phyloP scores from a whole-genome alignment of 2,329 filamentous ascomycete genomes.

The Fusarium citri region DNA sequence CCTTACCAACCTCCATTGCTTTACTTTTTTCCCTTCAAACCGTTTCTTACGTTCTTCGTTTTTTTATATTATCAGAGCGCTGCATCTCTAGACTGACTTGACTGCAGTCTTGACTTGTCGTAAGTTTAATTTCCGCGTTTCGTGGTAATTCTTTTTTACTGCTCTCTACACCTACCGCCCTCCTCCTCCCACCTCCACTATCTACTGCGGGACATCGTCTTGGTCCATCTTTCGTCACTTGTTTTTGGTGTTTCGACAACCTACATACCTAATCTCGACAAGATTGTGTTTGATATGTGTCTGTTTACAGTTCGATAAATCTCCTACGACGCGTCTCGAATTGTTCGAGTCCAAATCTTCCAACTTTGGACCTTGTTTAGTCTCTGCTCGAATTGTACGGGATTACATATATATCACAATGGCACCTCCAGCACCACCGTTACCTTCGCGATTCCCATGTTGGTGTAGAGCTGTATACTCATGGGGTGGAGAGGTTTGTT shows the following conservation, averaged over 20 bases:
- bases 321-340: constrained; percentile 24
- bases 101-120: constrained; percentile 15
- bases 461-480: constrained; percentile 94
- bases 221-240: constrained; percentile 6
- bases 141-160: constrained; percentile 27
- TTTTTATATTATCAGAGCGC: constrained; percentile 14
- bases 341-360: constrained; percentile 23
- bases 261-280: constrained; percentile 10
- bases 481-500: constrained; percentile 83
- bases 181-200: constrained; percentile 6
- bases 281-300: constrained; percentile 41
- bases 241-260: constrained; percentile 32
- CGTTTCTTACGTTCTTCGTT: constrained; percentile 30
- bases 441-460: constrained; percentile 86
- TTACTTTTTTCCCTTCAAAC: constrained; percentile 26
- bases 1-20: background rate
- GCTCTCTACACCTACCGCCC: background rate
- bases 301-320: constrained; percentile 32
- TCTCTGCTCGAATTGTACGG: constrained; percentile 13
- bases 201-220: constrained; percentile 12
- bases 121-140: constrained; percentile 9
- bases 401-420: constrained; percentile 52
- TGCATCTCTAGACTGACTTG: constrained; percentile 22
- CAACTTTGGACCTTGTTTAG: constrained; percentile 16
- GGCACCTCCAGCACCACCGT: constrained; percentile 66